A percentile compares a stretch with the other conserved stretches of the same genome.
Conservation (phyloP, 2,329 filamentous ascomycete genomes). For the Orbilia oligospora region DNA sequence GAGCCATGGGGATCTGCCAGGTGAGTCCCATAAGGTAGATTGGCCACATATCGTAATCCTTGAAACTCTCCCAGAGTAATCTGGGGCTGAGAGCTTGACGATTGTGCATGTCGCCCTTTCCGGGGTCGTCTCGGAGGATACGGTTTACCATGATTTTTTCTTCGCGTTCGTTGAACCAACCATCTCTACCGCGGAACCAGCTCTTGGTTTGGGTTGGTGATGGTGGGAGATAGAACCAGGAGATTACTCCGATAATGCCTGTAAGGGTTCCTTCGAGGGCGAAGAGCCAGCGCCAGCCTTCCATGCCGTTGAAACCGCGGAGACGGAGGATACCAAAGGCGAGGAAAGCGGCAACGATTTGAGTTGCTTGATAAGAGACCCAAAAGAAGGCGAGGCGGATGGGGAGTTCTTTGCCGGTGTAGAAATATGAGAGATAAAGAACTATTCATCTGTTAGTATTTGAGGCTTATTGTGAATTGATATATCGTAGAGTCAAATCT, state of each 20-base stretch:
- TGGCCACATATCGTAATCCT: slow-evolving; percentile 76
- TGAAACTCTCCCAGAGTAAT: slow-evolving; percentile 71
- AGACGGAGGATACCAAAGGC: slow-evolving; percentile 73
- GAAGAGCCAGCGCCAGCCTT: slow-evolving; percentile 74
- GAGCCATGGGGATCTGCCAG: slow-evolving; percentile 72
- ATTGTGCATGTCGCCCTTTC: slow-evolving; percentile 75
- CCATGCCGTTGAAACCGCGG: slow-evolving; percentile 70
- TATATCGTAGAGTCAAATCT: neutral
- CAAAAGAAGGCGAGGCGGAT: slow-evolving; percentile 79
- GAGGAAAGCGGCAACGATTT: slow-evolving; percentile 73
- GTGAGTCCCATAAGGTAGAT: slow-evolving; percentile 72
- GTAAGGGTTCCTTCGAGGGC: slow-evolving; percentile 70
- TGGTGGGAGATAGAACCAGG: slow-evolving; percentile 74
- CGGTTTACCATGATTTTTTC: slow-evolving; percentile 80
- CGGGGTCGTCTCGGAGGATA: slow-evolving; percentile 74
- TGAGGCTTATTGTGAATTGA: neutral
- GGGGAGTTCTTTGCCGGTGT: slow-evolving; percentile 79
- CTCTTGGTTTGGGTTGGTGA: slow-evolving; percentile 78
- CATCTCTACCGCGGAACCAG: slow-evolving; percentile 73
- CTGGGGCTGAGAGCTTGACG: slow-evolving; percentile 72
- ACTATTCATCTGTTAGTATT: slow-evolving; percentile 66
- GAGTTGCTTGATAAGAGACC: slow-evolving; percentile 75
- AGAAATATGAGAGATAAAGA: slow-evolving; percentile 81
- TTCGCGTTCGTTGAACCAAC: slow-evolving; percentile 78
- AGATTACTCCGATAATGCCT: slow-evolving; percentile 71